These are phyloP conservation scores for Ormosia emarginata DNA, from an alignment of 306 rosid genomes.

Conservation along the genomic window DNA sequence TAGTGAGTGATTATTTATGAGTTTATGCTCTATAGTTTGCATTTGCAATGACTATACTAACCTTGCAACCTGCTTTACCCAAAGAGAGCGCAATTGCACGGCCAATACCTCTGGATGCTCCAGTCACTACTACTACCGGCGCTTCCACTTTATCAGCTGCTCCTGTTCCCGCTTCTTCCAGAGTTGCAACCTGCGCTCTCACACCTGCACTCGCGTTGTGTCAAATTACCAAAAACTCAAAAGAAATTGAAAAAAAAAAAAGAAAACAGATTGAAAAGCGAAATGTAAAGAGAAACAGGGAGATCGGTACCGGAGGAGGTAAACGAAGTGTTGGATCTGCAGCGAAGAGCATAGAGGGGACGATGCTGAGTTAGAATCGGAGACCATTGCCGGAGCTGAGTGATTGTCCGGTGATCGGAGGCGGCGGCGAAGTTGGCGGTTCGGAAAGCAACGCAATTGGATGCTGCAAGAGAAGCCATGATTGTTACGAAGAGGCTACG, in stretches of 20 bases:
- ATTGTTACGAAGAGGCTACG: constrained; percentile 22
- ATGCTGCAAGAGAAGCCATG: constrained; percentile 74
- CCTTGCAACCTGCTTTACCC: constrained; percentile 98
- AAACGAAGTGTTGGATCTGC: constrained; percentile 45
- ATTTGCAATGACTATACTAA: constrained; percentile 25
- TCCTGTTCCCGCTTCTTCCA: constrained; percentile 54
- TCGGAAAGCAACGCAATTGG: constrained; percentile 51
- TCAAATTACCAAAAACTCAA: neutral
- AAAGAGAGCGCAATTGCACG: constrained; percentile 74
- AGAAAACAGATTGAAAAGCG: neutral
- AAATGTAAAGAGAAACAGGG: neutral
- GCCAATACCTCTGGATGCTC: constrained; percentile 96
- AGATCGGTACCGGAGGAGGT: constrained; percentile 43
- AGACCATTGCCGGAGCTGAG: constrained; percentile 50
- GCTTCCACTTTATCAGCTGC: constrained; percentile 55
- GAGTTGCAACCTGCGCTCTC: constrained; percentile 78
- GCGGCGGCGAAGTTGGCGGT: constrained; percentile 25
- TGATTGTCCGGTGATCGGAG: constrained; percentile 24
- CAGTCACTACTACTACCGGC: constrained; percentile 88
- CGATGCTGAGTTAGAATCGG: constrained; percentile 37
- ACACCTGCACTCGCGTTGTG: constrained; percentile 36
- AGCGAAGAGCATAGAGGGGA: constrained; percentile 28
- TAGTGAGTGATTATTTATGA: neutral
- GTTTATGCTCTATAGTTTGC: neutral
- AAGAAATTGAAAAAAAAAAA: neutral